Evolutionary conservation across 169 alveolate species (phyloP).

Genomic region (Cryptosporidium tyzzeri): DNA sequence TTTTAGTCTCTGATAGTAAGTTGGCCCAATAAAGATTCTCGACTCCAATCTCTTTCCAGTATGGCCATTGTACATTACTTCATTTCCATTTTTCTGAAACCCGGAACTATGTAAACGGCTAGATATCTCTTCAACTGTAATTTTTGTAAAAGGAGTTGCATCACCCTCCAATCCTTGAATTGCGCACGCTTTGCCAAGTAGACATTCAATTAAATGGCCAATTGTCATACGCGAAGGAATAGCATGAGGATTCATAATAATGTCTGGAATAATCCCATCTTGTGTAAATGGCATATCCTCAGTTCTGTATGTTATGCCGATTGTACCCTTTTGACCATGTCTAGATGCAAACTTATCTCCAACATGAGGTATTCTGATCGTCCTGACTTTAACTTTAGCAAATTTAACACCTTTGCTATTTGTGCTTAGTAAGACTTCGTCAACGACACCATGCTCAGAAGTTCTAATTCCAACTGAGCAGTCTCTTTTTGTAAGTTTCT

Average conservation of each 20-base stretch:
- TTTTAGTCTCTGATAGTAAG: slow-evolving; percentile 99
- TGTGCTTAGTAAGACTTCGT: slow-evolving; percentile 96
- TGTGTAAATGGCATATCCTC: slow-evolving; percentile 99
- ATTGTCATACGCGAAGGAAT: slow-evolving; percentile 99
- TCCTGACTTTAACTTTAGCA: slow-evolving; percentile 96
- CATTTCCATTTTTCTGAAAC: slow-evolving; percentile 97
- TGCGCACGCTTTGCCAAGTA: slow-evolving; percentile 96
- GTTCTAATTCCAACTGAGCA: slow-evolving; percentile 93
- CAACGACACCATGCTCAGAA: slow-evolving; percentile 96
- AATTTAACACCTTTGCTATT: slow-evolving; percentile 95
- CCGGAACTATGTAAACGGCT: slow-evolving; percentile 96
- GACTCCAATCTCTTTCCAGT: slow-evolving; percentile 94
- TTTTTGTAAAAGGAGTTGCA: slow-evolving; percentile 99
- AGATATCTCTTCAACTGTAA: slow-evolving; percentile 97
- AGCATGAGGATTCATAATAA: slow-evolving; percentile 99
- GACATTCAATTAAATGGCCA: slow-evolving; percentile 99
- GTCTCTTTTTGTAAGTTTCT: slow-evolving; percentile 86
- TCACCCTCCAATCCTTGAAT: slow-evolving; percentile 98
- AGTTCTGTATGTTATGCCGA: slow-evolving; percentile 98
- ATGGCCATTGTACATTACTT: slow-evolving; percentile 97
- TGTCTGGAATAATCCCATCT: slow-evolving; percentile 99
- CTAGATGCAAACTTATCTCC: slow-evolving; percentile 99
- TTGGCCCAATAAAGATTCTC: slow-evolving; percentile 99
- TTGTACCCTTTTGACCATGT: slow-evolving; percentile 99
- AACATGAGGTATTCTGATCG: slow-evolving; percentile 95